Conservation (phyloP, 768 basidiomycete genomes). For the Coprinopsis sp. region DNA sequence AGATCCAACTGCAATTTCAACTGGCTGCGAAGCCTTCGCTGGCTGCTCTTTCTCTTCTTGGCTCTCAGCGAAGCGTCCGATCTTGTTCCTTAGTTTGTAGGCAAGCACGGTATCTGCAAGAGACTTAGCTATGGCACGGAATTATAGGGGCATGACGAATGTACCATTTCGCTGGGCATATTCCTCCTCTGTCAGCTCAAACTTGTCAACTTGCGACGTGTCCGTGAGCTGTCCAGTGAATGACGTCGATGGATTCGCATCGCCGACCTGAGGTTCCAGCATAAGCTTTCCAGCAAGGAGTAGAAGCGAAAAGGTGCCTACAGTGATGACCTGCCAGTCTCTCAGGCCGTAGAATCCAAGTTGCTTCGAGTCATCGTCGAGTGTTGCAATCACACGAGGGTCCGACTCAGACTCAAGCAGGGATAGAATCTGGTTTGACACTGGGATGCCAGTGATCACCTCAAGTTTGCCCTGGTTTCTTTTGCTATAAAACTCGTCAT, state of each 20-base stretch:
- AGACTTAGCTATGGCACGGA: neutral
- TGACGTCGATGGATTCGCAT: conserved; percentile 70
- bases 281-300: conserved; percentile 3
- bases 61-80: conserved; percentile 80
- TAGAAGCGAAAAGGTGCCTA: conserved; percentile 27
- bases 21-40: conserved; percentile 17
- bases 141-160: conserved; percentile 12
- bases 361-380: conserved; percentile 63
- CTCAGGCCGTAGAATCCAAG: conserved; percentile 72
- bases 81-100: conserved; percentile 81
- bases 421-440: conserved; percentile 62
- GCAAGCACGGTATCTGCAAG: conserved; percentile 80
- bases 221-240: conserved; percentile 85
- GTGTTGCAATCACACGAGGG: conserved; percentile 40
- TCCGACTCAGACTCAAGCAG: conserved; percentile 58
- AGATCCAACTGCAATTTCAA: conserved; percentile 61
- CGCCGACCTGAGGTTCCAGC: conserved; percentile 54
- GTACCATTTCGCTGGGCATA: conserved; percentile 79
- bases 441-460: conserved; percentile 85
- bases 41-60: conserved; percentile 25
- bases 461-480: conserved; percentile 68
- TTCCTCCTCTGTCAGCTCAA: conserved; percentile 77
- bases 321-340: conserved; percentile 81
- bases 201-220: conserved; percentile 85
- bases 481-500: conserved; percentile 13